phyloP scores from a whole-genome alignment of 805 yeast species.

The Allodekkera sacchari region DNA sequence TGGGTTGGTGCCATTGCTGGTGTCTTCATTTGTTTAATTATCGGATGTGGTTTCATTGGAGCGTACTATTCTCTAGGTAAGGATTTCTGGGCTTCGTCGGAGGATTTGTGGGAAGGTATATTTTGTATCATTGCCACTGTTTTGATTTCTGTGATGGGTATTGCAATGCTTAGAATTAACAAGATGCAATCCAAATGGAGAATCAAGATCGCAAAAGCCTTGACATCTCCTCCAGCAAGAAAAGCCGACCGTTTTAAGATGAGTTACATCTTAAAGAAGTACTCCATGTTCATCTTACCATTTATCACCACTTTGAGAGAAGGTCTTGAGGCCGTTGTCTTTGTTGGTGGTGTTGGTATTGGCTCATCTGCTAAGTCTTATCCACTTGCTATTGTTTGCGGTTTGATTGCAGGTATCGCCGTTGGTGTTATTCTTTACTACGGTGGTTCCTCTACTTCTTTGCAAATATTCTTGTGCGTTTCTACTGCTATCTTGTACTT shows the following conservation, averaged over 20 bases:
- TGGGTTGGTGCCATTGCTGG: constrained; percentile 80
- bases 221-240: constrained; percentile 48
- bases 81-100: constrained; percentile 81
- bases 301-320: constrained; percentile 89
- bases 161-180: constrained; percentile 91
- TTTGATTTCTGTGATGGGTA: constrained; percentile 89
- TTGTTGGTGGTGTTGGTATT: constrained; percentile 93
- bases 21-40: constrained; percentile 63
- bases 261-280: constrained; percentile 56
- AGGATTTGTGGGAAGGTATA: constrained; percentile 96
- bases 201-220: constrained; percentile 81
- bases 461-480: constrained; percentile 77
- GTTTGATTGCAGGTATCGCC: constrained; percentile 67
- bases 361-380: constrained; percentile 46
- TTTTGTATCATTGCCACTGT: constrained; percentile 85
- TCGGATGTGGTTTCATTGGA: constrained; percentile 94
- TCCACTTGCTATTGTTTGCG: constrained; percentile 90
- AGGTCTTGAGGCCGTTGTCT: constrained; percentile 94
- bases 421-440: constrained; percentile 70
- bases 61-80: constrained; percentile 74
- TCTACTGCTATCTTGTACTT: constrained; percentile 87
- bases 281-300: constrained; percentile 84
- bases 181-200: constrained; percentile 98
- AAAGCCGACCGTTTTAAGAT: constrained; percentile 45
- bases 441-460: constrained; percentile 75